Percentiles rank a stretch among this genome's conserved stretches.
Conservation (phyloP, 768 basidiomycete genomes). For the Clitopilus hobsonii region DNA sequence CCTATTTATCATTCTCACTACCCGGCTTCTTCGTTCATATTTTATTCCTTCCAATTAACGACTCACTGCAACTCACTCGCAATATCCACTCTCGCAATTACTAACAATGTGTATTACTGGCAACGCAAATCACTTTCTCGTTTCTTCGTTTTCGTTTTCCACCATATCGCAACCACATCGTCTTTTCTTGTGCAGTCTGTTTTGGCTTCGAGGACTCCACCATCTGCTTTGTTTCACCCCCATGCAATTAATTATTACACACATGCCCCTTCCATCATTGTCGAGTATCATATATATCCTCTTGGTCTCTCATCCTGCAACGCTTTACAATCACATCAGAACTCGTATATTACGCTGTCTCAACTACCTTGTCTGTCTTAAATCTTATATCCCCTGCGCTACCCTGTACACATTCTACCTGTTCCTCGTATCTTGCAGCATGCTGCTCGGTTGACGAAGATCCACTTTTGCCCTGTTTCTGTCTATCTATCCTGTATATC, state of each 20-base stretch:
- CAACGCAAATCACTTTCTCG: conserved; percentile 15
- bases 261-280: conserved; percentile 9
- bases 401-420: conserved; percentile 8
- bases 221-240: conserved; percentile 10
- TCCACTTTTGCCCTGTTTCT: conserved; percentile 5
- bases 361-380: conserved; percentile 9
- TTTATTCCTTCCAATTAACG: conserved; percentile 19
- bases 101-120: conserved; percentile 25
- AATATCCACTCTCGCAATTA: conserved; percentile 3
- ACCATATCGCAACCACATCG: conserved; percentile 19
- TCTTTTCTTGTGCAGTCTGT: conserved; percentile 11
- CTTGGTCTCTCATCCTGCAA: conserved; percentile 1
- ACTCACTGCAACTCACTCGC: conserved; percentile 18
- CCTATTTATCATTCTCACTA: conserved; percentile 14
- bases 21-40: conserved; percentile 14
- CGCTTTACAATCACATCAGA: not conserved
- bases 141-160: conserved; percentile 10
- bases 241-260: conserved; percentile 20
- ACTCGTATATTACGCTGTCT: not conserved
- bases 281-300: conserved; percentile 13
- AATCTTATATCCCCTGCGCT: conserved; percentile 13
- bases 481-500: conserved; percentile 21
- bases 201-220: conserved; percentile 16
- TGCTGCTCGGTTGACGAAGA: conserved; percentile 16
- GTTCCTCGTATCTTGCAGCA: conserved; percentile 12